Evolutionary conservation across 116 monocot genomes (phyloP), one percentile per base, ranked within the genome.

Genomic region (Cymodocea nodosa): DNA sequence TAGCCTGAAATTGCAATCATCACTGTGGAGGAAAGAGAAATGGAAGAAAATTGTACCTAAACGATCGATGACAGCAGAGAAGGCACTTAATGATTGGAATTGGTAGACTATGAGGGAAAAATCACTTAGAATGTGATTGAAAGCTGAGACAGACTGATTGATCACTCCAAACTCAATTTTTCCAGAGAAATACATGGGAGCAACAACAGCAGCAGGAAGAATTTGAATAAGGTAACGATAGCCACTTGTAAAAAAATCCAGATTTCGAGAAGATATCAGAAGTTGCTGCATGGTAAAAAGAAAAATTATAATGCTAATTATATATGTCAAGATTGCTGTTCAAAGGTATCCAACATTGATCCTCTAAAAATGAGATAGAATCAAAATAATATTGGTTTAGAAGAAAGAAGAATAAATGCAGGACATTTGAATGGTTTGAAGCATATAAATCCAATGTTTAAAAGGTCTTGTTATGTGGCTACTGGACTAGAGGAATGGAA

Each of bases 121-220:
- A 77, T 98, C 98, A 67, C 80, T 75, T 54, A 98, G 77, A 61
- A 98, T 92, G 74, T 98, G 92, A 70, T 98, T 98, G 77, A 98
- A 98, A 71, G 98, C 98, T 76, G 98, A 98, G 48, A 98, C 92
- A 50, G 98, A 98, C 75, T 92, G 98, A 63, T 98, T 98, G 73
- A 98, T 98, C 14, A 98, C 92, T 68, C 98, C 98, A 79, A 98
- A 92, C 65, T 98, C 98, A 50, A 98, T 98, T 80, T 92, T 98
- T 65, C 98, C 98, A 59, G 98, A 82, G 71, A 98, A 92, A 67
- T 86, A 98, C 98, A 98, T 98, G 19, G 98, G 98, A 62, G 98
- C 98, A 80, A 98, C 89, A 79, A 92, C 92, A 57, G 98, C 98
- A 71, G 82, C 98, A 64, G 98, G 98, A 68, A 98, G 83, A 77